Evolutionary conservation across 176 grass and related monocot genomes (phyloP), one percentile per base, ranked within the genome.

Genomic region (Ampelocalamus luodianensis): DNA sequence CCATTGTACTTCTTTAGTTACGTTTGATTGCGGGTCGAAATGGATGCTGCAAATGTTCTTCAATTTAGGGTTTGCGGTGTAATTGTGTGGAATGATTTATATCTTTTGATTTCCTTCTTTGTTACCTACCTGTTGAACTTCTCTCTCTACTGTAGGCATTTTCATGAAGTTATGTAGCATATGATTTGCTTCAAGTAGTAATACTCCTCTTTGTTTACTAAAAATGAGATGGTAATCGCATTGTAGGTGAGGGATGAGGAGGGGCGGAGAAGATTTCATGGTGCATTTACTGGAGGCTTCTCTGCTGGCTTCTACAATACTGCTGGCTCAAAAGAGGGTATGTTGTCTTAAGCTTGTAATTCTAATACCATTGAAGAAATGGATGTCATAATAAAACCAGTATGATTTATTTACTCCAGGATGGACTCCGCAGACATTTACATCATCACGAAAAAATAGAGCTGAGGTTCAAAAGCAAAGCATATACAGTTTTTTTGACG

Each of bases 261-360:
- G 92, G 96, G 96, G 45, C 87, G 91, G 71, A 95, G 88, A 91
- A 95, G 93, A 87, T 94, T 98, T 79, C 96, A 98, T 81, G 96
- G 96, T 54, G 96, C 96, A 32, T 98, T 98, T 79, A 98, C 93
- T 68, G 96, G 96, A 72, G 96, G 96, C 62, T 98, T 80, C 88
- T 93, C 93, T 72, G 91, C 96, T 88, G 96, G 93, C 9, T 98
- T 90, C 85, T 98, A 95, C 79, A 98, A 98, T 75, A 95, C 91
- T 38, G 96, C 85, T 86, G 93, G 93, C 67, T 81, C 96, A 85
- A 94, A 95, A 98, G 96, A 94, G 67, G 93, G 96, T 98, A 78
- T 71, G 65, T 48, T 85, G 18, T 45, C 9, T 32, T 65, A 43
- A 55, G 29, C 32, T 78, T 89, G 22, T 45, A 77, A 22, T 68